Conservation (phyloP, 2,329 filamentous ascomycete species). For the Colletotrichum sp. region DNA sequence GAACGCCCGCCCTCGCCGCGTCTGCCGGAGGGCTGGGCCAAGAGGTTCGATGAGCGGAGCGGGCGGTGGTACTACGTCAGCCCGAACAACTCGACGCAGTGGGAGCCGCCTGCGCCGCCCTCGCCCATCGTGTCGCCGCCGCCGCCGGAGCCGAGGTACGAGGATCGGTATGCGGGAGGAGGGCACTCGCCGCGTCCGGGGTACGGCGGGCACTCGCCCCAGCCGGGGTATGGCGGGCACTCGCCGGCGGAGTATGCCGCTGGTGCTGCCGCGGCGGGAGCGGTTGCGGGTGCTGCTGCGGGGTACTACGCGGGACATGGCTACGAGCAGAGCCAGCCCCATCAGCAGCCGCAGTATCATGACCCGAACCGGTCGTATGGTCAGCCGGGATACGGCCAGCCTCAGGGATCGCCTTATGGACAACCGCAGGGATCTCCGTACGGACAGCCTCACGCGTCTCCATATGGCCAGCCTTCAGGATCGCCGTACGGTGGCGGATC, state of each 20-base stretch:
- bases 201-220: slow-evolving; percentile 1
- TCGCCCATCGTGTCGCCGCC: neutral
- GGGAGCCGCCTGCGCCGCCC: slow-evolving; percentile 47
- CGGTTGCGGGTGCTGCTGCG: neutral
- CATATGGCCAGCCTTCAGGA: neutral
- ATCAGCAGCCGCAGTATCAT: neutral
- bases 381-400: neutral
- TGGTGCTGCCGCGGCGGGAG: slow-evolving; percentile 13
- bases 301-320: slow-evolving; percentile 13
- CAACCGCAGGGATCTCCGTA: neutral
- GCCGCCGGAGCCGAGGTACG: slow-evolving; percentile 16
- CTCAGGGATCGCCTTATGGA: neutral
- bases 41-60: slow-evolving; percentile 58
- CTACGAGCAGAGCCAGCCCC: neutral
- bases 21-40: slow-evolving; percentile 57
- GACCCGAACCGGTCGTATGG: neutral
- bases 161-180: neutral
- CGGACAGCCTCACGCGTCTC: neutral
- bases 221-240: slow-evolving; percentile 24
- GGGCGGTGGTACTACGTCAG: slow-evolving; percentile 65
- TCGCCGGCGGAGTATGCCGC: slow-evolving; percentile 15
- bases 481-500: neutral
- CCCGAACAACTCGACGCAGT: slow-evolving; percentile 60
- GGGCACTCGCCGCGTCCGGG: slow-evolving; percentile 19
- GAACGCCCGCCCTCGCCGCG: slow-evolving; percentile 34